phyloP scores from a whole-genome alignment of 176 grass and related monocot genomes.

The Carex parvula region DNA sequence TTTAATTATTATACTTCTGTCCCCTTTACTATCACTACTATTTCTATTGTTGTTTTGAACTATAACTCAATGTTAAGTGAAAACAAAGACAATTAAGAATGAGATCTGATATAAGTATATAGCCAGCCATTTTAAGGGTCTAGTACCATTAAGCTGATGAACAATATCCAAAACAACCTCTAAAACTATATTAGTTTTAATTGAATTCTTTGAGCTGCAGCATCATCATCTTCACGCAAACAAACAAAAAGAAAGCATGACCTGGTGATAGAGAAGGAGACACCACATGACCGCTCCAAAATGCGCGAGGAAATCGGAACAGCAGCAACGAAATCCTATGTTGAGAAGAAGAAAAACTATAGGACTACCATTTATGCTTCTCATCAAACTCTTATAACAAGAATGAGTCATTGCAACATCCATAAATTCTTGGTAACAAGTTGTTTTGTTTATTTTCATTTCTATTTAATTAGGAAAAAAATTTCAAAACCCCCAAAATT shows the following conservation, averaged over 20 bases:
- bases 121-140: not conserved
- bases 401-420: slow-evolving; percentile 8
- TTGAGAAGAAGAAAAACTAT: not conserved
- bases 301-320: not conserved
- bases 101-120: not conserved
- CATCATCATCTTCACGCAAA: not conserved
- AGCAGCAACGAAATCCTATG: not conserved
- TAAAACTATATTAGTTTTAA: not conserved
- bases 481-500: no score
- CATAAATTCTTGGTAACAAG: slow-evolving; percentile 17
- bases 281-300: not conserved
- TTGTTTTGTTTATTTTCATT: not conserved
- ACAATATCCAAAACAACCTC: not conserved
- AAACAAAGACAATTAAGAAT: not conserved
- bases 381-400: slow-evolving; percentile 19
- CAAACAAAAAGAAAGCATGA: slow-evolving; percentile 15
- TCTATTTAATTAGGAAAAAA: not conserved
- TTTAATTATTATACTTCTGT: not conserved
- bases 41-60: not conserved
- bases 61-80: not conserved
- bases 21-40: not conserved
- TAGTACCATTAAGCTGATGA: not conserved
- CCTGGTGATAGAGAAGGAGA: not conserved
- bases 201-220: slow-evolving; percentile 12
- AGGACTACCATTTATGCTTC: not conserved